Base-by-base conservation (phyloP, 257 asterid species). In the Solanum sparsipilum region DNA sequence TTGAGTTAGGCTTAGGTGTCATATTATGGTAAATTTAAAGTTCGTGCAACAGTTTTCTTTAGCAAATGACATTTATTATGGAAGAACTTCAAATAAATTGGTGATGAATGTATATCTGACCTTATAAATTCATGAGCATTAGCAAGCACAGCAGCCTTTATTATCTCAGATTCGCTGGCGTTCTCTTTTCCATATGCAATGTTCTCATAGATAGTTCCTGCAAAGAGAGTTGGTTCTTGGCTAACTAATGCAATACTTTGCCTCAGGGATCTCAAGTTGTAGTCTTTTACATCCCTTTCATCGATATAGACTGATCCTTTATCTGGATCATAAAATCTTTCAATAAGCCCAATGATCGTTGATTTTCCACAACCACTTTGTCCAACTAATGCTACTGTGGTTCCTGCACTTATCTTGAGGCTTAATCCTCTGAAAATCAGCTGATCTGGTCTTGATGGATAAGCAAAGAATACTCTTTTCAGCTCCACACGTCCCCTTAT, bases 301-400 rank as follows among this genome's bases (percentile, higher is more conserved):
- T 95, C 98, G 41, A 96, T 93, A 81, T 87, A 92, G 87, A 96
- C 96, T 2, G 65, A 88, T 0, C 99, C 99, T 7, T 73, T 78
- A 0, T 89, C 11, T 1, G 99, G 98, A 65, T 94, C 98, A 38
- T 96, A 96, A 48, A 96, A 96, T 76, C 99, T 85, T 87, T 96
- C 95, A 23, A 95, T 92, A 39, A 96, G 90, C 75, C 95, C 93
- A 5, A 95, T 93, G 5, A 95, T 90, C 2, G 98, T 95, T 2
- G 99, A 96, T 75, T 96, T 96, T 4, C 99, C 99, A 0, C 97
- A 96, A 1, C 99, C 99, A n/a, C 99, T 96, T 44, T 94, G 98
- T 21, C 99, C 99, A 0, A 96, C 98, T 32, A 96, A 41, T 5
- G 99, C 98, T 2, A 98, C 95, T 29, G 99, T 92, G 68, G 93